Evolutionary conservation across 2,329 filamentous ascomycete species (phyloP), one percentile per base, ranked within the genome.

Genomic region (Colletotrichum abscissum): DNA sequence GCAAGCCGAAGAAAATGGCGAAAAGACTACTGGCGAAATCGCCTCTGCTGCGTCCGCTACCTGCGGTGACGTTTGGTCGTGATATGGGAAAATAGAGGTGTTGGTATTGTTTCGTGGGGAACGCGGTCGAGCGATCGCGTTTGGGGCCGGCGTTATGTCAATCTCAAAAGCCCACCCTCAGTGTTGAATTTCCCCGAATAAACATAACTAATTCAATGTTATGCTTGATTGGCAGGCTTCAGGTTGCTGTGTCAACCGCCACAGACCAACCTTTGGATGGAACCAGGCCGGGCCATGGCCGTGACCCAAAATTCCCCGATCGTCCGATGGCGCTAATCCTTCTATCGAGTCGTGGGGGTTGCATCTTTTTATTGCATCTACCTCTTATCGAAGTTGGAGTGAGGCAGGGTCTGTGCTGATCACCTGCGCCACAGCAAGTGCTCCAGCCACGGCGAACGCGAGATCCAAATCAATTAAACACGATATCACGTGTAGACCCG

Each of bases 181-280:
- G 54, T 49, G 60, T 55, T 33, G 60, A n/a, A n/a, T 46, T 65
- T 71, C 62, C 67, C 56, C 65, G 71, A 71, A 73, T 56, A 73
- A 73, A 71, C 67, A 73, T 56, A 65, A 28, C 68, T 49, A 62
- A 62, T 62, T 58, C 66, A 72, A 64, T 73, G 56, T 73, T 73
- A 71, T 73, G 71, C 69, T 49, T 57, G 62, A 57, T 65, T 72
- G 66, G 70, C 59, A 56, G 54, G 57, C 30, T 19, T 4, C 14
- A 33, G 22, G 71, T 73, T 73, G 71, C 71, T 62, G 71, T 57
- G 71, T 66, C 67, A 73, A 73, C 71, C 55, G 55, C 46, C 60
- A 62, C 30, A 54, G 62, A 35, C 28, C 62, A 64, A 14, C 16
- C 12, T 19, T 16, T 55, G 49, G 35, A 16, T 55, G 49, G 35